Base-by-base conservation (phyloP, 106 monocot species). In the Acorus calamus region DNA sequence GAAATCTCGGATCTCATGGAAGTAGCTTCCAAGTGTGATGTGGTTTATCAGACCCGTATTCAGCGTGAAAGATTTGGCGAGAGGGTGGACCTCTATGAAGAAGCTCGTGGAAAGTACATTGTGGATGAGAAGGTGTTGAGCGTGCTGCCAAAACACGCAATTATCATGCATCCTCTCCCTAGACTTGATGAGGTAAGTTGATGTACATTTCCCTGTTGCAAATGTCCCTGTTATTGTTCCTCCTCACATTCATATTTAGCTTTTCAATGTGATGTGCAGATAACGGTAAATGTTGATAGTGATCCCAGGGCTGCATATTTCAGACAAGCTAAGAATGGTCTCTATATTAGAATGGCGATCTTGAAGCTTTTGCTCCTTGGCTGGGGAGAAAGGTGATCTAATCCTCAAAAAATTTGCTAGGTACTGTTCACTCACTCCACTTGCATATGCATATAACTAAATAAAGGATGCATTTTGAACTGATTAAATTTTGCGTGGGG, bases 291-390 rank as follows among this genome's bases (percentile, higher is more conserved):
- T 49, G 96, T 98, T 14, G 96, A 98, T 79, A 57, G 61, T 72
- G 96, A 98, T 53, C 91, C 96, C 5, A 87, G 96, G 74, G 96
- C 96, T 52, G 91, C 96, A 52, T 98, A 98, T 71, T 98, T 98
- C 61, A 83, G 96, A 62, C 96, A 98, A 28, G 28, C 28, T 28
- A 28, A 28, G 28, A 28, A 28, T 28, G 28, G 28, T 28, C 28
- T 28, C 28, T 28, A 28, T 28, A 28, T 28, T 28, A 28, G 28
- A 28, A 28, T 28, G 28, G 28, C 28, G 28, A 28, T 28, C 28
- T 28, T 28, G 28, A 28, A 28, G 28, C 28, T 28, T 28, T 28
- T 28, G 28, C 28, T 28, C 28, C 28, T 28, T 28, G 28, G 28
- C 28, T 28, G 28, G 28, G 28, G 28, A 28, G 28, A 28, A 28